Conservation (phyloP, 2,329 filamentous ascomycete genomes). For the Trichoderma sp. region DNA sequence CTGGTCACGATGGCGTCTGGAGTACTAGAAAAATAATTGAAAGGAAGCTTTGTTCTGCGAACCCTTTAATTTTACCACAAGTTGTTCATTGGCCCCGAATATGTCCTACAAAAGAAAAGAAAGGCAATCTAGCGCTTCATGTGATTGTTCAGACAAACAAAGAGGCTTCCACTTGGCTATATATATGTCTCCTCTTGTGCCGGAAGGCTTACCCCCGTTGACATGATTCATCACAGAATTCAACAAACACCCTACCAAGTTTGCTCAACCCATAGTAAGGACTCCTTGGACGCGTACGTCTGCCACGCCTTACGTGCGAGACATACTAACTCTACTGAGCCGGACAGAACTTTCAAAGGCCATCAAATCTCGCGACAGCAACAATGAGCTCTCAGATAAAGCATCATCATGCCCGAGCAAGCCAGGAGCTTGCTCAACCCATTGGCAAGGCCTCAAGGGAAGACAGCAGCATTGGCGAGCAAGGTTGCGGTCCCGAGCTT, state of each 20-base stretch:
- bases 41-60: slow-evolving; percentile 2
- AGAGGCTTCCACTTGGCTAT: background rate
- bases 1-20: slow-evolving; percentile 13
- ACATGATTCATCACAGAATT: background rate
- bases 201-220: background rate
- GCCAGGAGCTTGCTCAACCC: background rate
- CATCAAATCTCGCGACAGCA: background rate
- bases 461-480: background rate
- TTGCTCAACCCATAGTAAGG: background rate
- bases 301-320: background rate
- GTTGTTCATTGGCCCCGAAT: background rate
- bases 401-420: background rate
- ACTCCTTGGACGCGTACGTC: background rate
- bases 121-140: background rate
- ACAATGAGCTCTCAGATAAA: background rate
- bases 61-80: background rate
- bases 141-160: background rate
- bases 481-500: background rate
- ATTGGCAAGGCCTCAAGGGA: background rate
- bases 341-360: background rate
- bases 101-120: background rate
- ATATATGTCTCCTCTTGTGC: background rate
- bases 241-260: background rate
- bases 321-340: background rate
- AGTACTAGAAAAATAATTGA: background rate